phyloP scores from a whole-genome alignment of 768 basidiomycete species.

The Trichaptum fuscoviolaceum region DNA sequence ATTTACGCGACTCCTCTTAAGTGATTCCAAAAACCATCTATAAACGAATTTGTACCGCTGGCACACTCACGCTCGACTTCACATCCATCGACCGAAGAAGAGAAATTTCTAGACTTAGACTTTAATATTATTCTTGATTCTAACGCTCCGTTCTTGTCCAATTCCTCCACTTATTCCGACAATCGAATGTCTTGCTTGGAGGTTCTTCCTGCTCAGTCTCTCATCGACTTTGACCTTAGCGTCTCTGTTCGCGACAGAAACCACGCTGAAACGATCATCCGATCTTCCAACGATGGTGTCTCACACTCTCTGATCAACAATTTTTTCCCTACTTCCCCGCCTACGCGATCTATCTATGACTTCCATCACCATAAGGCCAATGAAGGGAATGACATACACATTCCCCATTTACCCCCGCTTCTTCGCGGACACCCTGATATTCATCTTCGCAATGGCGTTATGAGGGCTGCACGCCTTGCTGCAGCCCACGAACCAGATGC shows the following conservation, averaged over 20 bases:
- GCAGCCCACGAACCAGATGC: conserved; percentile 60
- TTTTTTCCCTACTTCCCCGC: conserved; percentile 13
- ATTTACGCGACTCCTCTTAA: conserved; percentile 29
- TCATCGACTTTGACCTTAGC: conserved; percentile 26
- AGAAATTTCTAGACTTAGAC: conserved; percentile 18
- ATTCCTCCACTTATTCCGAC: conserved; percentile 11
- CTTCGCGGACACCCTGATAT: conserved; percentile 63
- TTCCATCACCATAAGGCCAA: background rate
- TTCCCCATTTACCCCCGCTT: conserved; percentile 63
- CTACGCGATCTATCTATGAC: conserved; percentile 4
- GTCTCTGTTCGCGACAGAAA: conserved; percentile 16
- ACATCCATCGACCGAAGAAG: conserved; percentile 14
- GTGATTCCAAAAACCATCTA: conserved; percentile 23
- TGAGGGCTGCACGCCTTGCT: conserved; percentile 50
- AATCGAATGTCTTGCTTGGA: conserved; percentile 13
- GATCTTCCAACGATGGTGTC: conserved; percentile 19
- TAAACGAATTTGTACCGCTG: conserved; percentile 11
- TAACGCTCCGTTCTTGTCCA: conserved; percentile 5
- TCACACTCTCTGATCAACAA: conserved; percentile 18
- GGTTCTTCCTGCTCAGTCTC: conserved; percentile 21
- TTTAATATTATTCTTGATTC: conserved; percentile 6
- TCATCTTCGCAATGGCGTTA: conserved; percentile 73
- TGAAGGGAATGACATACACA: conserved; percentile 33
- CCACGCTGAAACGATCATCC: conserved; percentile 8
- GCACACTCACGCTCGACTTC: conserved; percentile 1